Evolutionary conservation across 768 basidiomycete genomes (phyloP).

Genomic region (Suillus plorans): DNA sequence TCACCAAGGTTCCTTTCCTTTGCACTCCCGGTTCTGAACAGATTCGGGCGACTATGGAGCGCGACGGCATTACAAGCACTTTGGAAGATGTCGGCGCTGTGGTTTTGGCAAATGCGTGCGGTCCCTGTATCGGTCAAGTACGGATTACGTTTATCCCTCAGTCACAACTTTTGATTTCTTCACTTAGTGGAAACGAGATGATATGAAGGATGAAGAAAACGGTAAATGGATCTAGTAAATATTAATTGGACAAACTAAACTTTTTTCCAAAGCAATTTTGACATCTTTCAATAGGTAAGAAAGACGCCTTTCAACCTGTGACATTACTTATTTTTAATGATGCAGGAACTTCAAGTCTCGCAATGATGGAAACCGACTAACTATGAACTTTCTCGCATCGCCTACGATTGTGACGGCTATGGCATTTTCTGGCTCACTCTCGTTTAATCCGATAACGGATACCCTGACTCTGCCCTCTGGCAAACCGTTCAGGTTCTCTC

Average conservation of each 20-base stretch:
- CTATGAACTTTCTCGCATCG: conserved; percentile 98
- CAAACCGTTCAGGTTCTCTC: conserved; percentile 75
- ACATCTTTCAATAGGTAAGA: conserved; percentile 93
- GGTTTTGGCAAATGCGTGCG: conserved; percentile 97
- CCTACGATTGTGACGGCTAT: conserved; percentile 97
- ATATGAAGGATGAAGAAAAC: conserved; percentile 87
- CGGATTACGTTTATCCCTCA: conserved; percentile 13
- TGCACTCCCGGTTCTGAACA: conserved; percentile 94
- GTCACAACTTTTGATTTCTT: conserved; percentile 9
- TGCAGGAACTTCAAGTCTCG: conserved; percentile 83
- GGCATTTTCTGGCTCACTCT: conserved; percentile 91
- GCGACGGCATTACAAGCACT: conserved; percentile 80
- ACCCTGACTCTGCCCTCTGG: conserved; percentile 67
- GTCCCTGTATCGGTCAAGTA: conserved; percentile 97
- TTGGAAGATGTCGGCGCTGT: conserved; percentile 90
- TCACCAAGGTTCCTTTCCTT: conserved; percentile 80
- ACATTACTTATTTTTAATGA: conserved; percentile 5
- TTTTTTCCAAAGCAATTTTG: conserved; percentile 66
- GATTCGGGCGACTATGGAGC: conserved; percentile 96
- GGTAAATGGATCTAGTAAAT: conserved; percentile 45
- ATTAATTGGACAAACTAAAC: conserved; percentile 9
- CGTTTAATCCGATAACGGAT: conserved; percentile 93
- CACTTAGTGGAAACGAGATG: conserved; percentile 86
- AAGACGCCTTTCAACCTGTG: background rate
- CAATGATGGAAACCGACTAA: conserved; percentile 92